Evolutionary conservation across 106 monocot species (phyloP).

Genomic region (Ottelia alismoides): DNA sequence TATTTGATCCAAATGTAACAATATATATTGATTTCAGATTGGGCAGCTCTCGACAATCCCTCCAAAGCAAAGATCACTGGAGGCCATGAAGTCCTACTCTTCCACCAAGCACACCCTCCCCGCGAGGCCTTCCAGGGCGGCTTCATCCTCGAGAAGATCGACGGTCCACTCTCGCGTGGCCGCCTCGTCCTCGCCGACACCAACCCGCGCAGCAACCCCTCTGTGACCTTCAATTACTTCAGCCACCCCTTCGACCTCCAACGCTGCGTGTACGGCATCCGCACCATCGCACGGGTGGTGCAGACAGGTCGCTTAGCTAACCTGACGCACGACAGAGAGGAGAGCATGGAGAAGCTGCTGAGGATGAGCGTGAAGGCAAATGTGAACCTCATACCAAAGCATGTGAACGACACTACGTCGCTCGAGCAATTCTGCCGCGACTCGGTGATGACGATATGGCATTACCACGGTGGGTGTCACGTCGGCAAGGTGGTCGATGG

Average conservation of each 20-base stretch:
- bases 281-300: conserved; percentile 32
- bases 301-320: conserved; percentile 25
- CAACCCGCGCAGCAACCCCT: conserved; percentile 33
- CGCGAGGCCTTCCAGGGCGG: conserved; percentile 59
- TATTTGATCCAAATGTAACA: too few relatives aligned
- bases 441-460: conserved; percentile 70
- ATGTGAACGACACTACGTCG: conserved; percentile 43
- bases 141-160: conserved; percentile 64
- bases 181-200: conserved; percentile 33
- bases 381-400: conserved; percentile 60
- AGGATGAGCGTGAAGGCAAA: conserved; percentile 52
- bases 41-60: conserved; percentile 83
- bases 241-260: conserved; percentile 38
- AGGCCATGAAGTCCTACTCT: conserved; percentile 19
- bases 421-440: conserved; percentile 60
- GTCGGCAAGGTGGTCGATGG: conserved; percentile 46
- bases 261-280: conserved; percentile 39
- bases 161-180: conserved; percentile 52
- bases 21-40: conserved; percentile 46
- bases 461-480: conserved; percentile 71
- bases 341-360: conserved; percentile 24
- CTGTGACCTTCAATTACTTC: conserved; percentile 88
- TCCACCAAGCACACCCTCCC: conserved; percentile 27
- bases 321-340: conserved; percentile 15
- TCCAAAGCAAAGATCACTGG: conserved; percentile 40